These are phyloP conservation scores for Vitis rupestris DNA, from an alignment of 164 flowering plant species.

Conservation along the genomic window DNA sequence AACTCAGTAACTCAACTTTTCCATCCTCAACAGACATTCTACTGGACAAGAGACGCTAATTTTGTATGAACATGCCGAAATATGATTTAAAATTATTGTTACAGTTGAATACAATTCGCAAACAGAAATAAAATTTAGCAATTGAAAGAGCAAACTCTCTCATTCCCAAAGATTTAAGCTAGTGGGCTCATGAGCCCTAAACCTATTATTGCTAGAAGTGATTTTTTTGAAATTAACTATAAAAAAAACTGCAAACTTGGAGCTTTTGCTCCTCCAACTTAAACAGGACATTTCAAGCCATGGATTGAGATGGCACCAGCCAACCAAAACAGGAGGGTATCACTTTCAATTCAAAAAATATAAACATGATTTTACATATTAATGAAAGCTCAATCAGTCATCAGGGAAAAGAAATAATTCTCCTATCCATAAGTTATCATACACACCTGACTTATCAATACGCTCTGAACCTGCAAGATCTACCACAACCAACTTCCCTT, in stretches of 20 bases:
- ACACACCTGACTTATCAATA: constrained; percentile 83
- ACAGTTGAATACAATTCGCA: background rate
- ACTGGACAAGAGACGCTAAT: too few species aligned
- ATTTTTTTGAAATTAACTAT: background rate
- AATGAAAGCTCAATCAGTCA: too few species aligned
- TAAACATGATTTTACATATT: too few species aligned
- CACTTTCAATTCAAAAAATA: too few species aligned
- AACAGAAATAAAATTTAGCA: background rate
- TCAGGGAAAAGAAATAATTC: background rate
- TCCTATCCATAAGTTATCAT: background rate
- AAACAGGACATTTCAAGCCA: background rate
- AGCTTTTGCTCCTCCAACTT: background rate
- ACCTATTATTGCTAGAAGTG: background rate
- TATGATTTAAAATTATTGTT: too few species aligned
- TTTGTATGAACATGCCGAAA: too few species aligned
- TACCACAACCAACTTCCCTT: constrained; percentile 84
- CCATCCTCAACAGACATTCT: too few species aligned
- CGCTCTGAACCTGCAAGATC: constrained; percentile 99
- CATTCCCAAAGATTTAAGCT: background rate
- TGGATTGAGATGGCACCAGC: too few species aligned
- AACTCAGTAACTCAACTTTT: too few species aligned
- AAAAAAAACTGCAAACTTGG: background rate
- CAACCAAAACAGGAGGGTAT: too few species aligned
- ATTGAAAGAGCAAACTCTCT: background rate
- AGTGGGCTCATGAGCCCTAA: background rate